phyloP scores from a whole-genome alignment of 306 rosid species.

The Castanea crenata region DNA sequence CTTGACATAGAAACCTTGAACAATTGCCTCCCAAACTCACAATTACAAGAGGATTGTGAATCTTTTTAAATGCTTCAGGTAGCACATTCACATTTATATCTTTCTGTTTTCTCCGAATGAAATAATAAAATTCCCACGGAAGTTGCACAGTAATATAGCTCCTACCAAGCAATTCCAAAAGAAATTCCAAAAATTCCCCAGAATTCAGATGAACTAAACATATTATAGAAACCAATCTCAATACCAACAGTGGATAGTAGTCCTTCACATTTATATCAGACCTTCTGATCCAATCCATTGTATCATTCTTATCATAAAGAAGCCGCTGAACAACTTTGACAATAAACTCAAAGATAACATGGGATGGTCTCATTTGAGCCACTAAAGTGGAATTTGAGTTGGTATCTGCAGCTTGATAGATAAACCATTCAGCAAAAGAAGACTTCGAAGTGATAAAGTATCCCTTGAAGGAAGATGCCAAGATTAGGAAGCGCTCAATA shows the following conservation, averaged over 20 bases:
- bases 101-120: constrained; percentile 23
- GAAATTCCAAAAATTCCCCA: constrained; percentile 7
- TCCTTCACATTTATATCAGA: constrained; percentile 11
- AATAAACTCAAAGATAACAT: constrained; percentile 19
- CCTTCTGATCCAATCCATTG: constrained; percentile 38
- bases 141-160: constrained; percentile 17
- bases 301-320: constrained; percentile 9
- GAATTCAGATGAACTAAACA: constrained; percentile 49
- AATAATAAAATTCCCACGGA: constrained; percentile 35
- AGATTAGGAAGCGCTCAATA: constrained; percentile 56
- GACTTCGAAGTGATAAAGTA: constrained; percentile 50
- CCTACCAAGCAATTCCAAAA: constrained; percentile 22
- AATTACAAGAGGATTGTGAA: constrained; percentile 51
- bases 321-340: background rate
- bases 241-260: constrained; percentile 32
- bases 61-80: constrained; percentile 44
- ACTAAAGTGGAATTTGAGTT: constrained; percentile 7
- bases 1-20: constrained; percentile 14
- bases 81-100: constrained; percentile 17
- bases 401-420: constrained; percentile 28
- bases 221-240: constrained; percentile 37
- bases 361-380: background rate
- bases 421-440: constrained; percentile 64
- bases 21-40: constrained; percentile 23
- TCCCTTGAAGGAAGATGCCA: constrained; percentile 28